Evolutionary conservation across 768 basidiomycete species (phyloP), one percentile per base, ranked within the genome.

Genomic region (Russula ochroleuca): DNA sequence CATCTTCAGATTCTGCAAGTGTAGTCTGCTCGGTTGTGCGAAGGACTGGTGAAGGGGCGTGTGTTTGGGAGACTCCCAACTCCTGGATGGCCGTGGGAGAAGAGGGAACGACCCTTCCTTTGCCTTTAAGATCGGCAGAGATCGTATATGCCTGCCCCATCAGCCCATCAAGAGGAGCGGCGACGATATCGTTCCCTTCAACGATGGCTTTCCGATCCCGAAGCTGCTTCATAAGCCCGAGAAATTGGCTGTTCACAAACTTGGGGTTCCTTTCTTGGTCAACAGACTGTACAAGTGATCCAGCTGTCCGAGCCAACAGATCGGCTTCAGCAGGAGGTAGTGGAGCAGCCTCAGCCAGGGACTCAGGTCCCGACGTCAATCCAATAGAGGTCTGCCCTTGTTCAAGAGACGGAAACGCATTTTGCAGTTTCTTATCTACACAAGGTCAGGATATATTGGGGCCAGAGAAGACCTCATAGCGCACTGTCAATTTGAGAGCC

Each of bases 151-250:
- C 71, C 70, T 68, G 35, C 53, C 53, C 41, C 63, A 55, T 28
- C 65, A 61, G 41, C 70, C 38, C 25, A 53, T 69, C 52, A 78
- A 77, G 56, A 52, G 49, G 35, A 49, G 67, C 33, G 62, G 81
- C 75, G 13, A 95, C 88, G 74, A 97, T 83, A 57, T 86, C 75
- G 70, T 94, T 86, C 21, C 88, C 90, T 53, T 90, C 85, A 2
- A 96, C 86, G 17, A 86, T 80, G 45, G 92, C 79, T 70, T 88
- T 82, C 9, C 86, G 83, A 73, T 94, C 94, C 43, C 91, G 79
- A 60, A 97, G 75, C 72, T 91, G 85, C 57, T 81, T 83, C 94
- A 97, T 96, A 31, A 97, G 79, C 23, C 81, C 80, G 79, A 97
- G 78, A 72, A 97, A 97, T 63, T 83, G 80, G 73, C 91, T 93